phyloP scores from a whole-genome alignment of 129 eudicot species.

The Tagetes patula region DNA sequence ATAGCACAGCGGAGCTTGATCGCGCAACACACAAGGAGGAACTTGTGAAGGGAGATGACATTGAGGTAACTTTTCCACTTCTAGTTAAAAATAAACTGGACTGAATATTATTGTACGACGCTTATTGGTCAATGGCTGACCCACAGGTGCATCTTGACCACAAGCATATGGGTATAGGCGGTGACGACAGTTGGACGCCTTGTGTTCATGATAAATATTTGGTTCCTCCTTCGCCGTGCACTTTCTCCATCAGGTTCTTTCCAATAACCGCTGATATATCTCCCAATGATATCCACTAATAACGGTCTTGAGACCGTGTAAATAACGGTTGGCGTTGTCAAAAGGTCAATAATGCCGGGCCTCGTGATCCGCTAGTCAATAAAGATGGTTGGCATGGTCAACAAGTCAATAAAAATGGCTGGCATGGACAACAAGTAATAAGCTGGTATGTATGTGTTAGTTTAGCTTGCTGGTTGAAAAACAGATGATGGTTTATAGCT shows the following conservation, averaged over 20 bases:
- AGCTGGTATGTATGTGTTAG: conserved; percentile 13
- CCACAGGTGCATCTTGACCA: conserved; percentile 96
- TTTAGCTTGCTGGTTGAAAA: conserved; percentile 11
- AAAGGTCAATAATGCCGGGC: conserved; percentile 16
- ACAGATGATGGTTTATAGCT: neutral
- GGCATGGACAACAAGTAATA: conserved; percentile 22
- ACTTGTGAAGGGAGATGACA: conserved; percentile 69
- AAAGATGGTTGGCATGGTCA: conserved; percentile 8
- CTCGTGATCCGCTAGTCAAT: conserved; percentile 13
- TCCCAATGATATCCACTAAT: conserved; percentile 46
- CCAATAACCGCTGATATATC: conserved; percentile 53
- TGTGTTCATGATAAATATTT: conserved; percentile 74
- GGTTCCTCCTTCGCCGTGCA: conserved; percentile 69
- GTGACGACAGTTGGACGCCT: conserved; percentile 97
- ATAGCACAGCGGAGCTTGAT: conserved; percentile 77
- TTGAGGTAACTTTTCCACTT: conserved; percentile 57
- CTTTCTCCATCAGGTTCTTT: conserved; percentile 62
- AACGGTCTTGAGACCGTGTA: conserved; percentile 38
- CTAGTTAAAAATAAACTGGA: neutral
- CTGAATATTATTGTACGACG: neutral
- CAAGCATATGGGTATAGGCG: conserved; percentile 99
- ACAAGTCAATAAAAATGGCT: conserved; percentile 17
- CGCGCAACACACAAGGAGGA: conserved; percentile 77
- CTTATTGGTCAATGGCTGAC: neutral
- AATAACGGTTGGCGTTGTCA: conserved; percentile 12